phyloP scores from a whole-genome alignment of 306 rosid species.

The Acmispon strigosus region DNA sequence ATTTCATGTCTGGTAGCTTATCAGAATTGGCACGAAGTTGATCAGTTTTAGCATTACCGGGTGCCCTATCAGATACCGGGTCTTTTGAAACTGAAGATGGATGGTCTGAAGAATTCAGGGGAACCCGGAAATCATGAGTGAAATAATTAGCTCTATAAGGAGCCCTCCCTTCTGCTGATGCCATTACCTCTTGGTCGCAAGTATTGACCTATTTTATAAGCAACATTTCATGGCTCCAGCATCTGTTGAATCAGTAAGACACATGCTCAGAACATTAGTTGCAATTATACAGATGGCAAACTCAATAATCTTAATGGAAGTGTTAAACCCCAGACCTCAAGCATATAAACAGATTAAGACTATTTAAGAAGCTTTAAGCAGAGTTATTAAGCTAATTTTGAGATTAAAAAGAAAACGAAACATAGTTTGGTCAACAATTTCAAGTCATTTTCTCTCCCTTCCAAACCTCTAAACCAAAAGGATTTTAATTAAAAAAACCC shows the following conservation, averaged over 20 bases:
- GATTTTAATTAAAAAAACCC: too few species aligned
- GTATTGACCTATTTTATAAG: neutral
- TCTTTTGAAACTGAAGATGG: conserved; percentile 10
- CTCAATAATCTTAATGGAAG: neutral
- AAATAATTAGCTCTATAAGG: conserved; percentile 21
- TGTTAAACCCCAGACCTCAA: conserved; percentile 1
- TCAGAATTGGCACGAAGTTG: conserved; percentile 16
- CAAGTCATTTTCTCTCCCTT: too few species aligned
- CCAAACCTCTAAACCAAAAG: too few species aligned
- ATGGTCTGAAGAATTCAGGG: conserved; percentile 7
- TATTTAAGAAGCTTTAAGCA: neutral
- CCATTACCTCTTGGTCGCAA: conserved; percentile 3
- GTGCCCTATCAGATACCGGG: conserved; percentile 34
- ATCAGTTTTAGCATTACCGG: conserved; percentile 26
- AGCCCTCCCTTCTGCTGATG: conserved; percentile 25
- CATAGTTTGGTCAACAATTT: too few species aligned
- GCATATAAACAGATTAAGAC: neutral
- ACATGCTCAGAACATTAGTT: neutral
- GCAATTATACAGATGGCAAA: neutral
- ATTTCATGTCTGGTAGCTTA: conserved; percentile 33
- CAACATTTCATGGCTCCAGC: neutral
- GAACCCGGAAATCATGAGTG: conserved; percentile 18
- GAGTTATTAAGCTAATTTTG: too few species aligned
- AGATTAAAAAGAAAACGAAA: too few species aligned
- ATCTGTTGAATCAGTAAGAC: conserved; percentile 19